Conservation (phyloP, 2,329 filamentous ascomycete species). For the Akanthomyces uredinophilus region DNA sequence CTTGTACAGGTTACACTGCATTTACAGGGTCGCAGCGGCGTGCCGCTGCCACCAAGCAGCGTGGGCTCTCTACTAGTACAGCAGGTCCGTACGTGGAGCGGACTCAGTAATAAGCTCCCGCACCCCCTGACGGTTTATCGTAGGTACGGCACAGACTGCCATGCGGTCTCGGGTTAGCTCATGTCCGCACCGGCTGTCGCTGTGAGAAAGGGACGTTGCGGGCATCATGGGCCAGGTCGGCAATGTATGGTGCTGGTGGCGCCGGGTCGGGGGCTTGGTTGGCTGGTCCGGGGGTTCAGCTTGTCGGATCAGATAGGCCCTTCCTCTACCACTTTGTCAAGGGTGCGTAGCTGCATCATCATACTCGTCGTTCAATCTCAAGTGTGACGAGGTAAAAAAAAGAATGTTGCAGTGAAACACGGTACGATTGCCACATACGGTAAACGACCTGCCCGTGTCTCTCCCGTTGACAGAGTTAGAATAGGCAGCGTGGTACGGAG, state of each 20-base stretch:
- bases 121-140: not conserved
- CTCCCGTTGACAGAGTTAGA: not conserved
- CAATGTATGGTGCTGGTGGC: slow-evolving; percentile 6
- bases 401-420: not conserved
- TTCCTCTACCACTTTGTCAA: too few relatives aligned
- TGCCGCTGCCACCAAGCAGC: not conserved
- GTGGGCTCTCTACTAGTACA: too few relatives aligned
- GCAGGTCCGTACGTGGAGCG: not conserved
- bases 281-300: not conserved
- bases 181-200: not conserved
- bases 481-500: not conserved
- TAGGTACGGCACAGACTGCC: too few relatives aligned
- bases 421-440: not conserved
- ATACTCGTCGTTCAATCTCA: not conserved
- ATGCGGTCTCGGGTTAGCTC: slow-evolving; percentile 5
- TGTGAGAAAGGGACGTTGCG: not conserved
- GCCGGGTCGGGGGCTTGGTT: not conserved
- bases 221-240: not conserved
- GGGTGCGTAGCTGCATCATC: not conserved
- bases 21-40: not conserved
- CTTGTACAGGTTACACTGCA: not conserved
- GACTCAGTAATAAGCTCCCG: not conserved
- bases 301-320: not conserved
- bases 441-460: not conserved
- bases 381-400: not conserved